These are phyloP conservation scores for Sporothrix phasma DNA, from an alignment of 2,329 filamentous ascomycete species.

Conservation along the genomic window DNA sequence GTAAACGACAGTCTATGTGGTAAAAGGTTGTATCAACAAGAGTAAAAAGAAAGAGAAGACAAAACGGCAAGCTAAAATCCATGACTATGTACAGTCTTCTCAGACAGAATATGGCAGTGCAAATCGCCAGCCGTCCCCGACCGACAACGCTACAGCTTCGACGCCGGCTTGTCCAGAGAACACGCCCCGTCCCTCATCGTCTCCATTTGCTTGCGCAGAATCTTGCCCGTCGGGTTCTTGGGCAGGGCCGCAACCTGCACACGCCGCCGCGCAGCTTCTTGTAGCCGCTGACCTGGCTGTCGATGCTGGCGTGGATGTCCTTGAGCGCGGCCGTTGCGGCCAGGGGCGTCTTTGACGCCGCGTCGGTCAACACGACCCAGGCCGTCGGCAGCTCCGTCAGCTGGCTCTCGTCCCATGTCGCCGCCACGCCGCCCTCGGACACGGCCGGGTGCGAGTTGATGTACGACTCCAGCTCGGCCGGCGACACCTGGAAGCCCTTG, in stretches of 20 bases:
- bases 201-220: slow-evolving; percentile 20
- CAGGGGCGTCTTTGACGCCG: slow-evolving; percentile 14
- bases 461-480: slow-evolving; percentile 28
- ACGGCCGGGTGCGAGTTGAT: slow-evolving; percentile 30
- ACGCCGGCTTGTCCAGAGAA: slow-evolving; percentile 10
- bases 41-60: neutral
- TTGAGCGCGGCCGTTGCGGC: slow-evolving; percentile 19
- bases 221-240: slow-evolving; percentile 31
- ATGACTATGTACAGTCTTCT: slow-evolving; percentile 7
- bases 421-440: slow-evolving; percentile 28
- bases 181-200: slow-evolving; percentile 9
- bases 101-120: neutral
- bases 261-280: slow-evolving; percentile 33
- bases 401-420: slow-evolving; percentile 29
- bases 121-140: neutral
- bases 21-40: too few relatives aligned
- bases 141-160: slow-evolving; percentile 6
- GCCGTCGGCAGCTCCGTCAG: slow-evolving; percentile 31
- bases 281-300: slow-evolving; percentile 31
- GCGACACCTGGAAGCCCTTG: slow-evolving; percentile 33
- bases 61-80: slow-evolving; percentile 6
- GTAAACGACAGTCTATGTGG: too few relatives aligned
- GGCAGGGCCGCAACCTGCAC: slow-evolving; percentile 26
- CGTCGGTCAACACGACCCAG: slow-evolving; percentile 28
- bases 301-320: slow-evolving; percentile 26